Percentiles rank a stretch among this genome's conserved stretches.
These are phyloP conservation scores for Colletotrichum eleusines DNA, from an alignment of 2,329 filamentous ascomycete genomes.

Conservation along the genomic window DNA sequence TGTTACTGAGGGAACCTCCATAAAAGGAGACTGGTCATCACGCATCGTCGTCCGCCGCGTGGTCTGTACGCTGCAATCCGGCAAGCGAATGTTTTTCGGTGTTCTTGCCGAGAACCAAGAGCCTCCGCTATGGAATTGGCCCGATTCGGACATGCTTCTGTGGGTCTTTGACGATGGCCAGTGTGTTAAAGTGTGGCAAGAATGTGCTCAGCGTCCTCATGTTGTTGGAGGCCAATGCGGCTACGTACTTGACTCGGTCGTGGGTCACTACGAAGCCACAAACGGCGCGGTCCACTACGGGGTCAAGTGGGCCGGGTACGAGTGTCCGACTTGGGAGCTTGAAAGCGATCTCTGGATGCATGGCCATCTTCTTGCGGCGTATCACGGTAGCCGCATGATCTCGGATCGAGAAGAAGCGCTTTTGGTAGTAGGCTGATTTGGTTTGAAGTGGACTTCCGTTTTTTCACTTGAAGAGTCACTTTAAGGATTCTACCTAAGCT, in stretches of 20 bases:
- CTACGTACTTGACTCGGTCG: not conserved
- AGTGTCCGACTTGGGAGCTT: too few relatives aligned
- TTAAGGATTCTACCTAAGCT: too few relatives aligned
- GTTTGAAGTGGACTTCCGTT: too few relatives aligned
- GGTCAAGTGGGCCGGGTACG: too few relatives aligned
- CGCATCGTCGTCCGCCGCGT: not conserved
- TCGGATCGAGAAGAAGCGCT: too few relatives aligned
- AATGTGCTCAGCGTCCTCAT: not conserved
- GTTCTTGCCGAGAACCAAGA: conserved; percentile 1
- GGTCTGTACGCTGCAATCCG: not conserved
- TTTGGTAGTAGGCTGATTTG: too few relatives aligned
- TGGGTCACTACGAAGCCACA: not conserved
- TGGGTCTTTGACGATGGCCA: not conserved
- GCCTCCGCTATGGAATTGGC: not conserved
- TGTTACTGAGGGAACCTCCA: not conserved
- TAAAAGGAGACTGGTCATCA: conserved; percentile 2
- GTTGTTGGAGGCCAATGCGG: not conserved
- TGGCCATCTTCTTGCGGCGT: not conserved
- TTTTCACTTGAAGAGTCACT: too few relatives aligned
- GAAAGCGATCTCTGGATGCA: not conserved
- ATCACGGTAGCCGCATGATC: not conserved
- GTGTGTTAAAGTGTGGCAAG: not conserved
- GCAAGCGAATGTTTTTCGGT: not conserved
- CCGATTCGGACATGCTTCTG: not conserved
- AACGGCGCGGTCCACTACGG: not conserved